Conservation (phyloP, 2,329 filamentous ascomycete species). For the Venturia nashicola region DNA sequence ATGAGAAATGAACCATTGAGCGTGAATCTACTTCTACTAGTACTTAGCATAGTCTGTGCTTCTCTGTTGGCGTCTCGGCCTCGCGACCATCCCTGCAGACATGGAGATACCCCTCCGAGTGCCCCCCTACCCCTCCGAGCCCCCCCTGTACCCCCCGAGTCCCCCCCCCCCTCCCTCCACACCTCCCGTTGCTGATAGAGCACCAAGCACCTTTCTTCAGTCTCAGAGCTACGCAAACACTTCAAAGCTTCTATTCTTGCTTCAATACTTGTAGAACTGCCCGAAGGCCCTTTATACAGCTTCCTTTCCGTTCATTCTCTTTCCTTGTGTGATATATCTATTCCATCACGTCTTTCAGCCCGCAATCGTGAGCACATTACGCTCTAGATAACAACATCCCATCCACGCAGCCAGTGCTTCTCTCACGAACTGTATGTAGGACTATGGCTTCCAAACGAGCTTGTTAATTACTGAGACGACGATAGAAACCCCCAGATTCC, state of each 20-base stretch:
- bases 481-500: neutral
- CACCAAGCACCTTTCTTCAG: neutral
- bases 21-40: neutral
- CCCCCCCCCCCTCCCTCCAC: no score
- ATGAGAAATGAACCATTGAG: no score
- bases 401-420: neutral
- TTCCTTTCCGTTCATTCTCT: neutral
- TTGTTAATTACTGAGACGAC: neutral
- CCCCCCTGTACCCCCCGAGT: no score
- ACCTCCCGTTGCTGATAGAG: constrained; percentile 1
- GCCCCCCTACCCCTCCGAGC: no score
- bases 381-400: neutral
- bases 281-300: neutral
- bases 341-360: neutral
- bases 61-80: neutral
- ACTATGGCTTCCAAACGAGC: neutral
- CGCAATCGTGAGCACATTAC: neutral
- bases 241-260: neutral
- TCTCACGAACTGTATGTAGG: neutral
- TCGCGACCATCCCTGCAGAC: neutral
- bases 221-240: neutral
- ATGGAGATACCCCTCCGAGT: neutral
- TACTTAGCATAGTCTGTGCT: neutral
- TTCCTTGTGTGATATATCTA: neutral
- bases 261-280: neutral